Conservation (phyloP, 768 basidiomycete species). For the Psilocybe subaeruginosa region DNA sequence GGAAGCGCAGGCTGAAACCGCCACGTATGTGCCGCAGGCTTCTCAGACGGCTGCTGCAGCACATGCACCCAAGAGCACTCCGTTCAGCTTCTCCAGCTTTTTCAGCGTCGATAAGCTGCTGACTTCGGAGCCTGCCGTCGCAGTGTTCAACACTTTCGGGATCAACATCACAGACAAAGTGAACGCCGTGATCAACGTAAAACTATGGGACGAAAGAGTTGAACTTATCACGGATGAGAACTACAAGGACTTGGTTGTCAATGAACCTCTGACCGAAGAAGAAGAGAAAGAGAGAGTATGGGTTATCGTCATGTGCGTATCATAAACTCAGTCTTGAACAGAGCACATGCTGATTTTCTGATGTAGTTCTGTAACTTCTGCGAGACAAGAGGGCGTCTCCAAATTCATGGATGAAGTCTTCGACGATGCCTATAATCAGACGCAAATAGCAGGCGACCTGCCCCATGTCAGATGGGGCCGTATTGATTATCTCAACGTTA, state of each 20-base stretch:
- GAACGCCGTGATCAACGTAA: conserved; percentile 32
- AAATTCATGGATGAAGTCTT: conserved; percentile 73
- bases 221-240: conserved; percentile 85
- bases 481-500: conserved; percentile 88
- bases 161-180: conserved; percentile 69
- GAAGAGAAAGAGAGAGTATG: conserved; percentile 74
- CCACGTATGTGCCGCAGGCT: conserved; percentile 21
- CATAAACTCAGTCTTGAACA: not conserved
- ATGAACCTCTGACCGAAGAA: conserved; percentile 65
- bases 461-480: conserved; percentile 81
- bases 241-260: conserved; percentile 69
- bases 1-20: conserved; percentile 21
- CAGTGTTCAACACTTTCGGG: conserved; percentile 60
- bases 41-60: conserved; percentile 21
- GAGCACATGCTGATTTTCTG: conserved; percentile 5
- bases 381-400: conserved; percentile 66
- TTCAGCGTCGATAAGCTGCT: conserved; percentile 49
- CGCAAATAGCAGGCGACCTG: conserved; percentile 59
- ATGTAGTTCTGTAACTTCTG: conserved; percentile 58
- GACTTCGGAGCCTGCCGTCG: conserved; percentile 54
- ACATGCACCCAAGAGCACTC: conserved; percentile 23
- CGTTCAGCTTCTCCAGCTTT: conserved; percentile 30
- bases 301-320: conserved; percentile 75
- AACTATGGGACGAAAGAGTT: conserved; percentile 72
- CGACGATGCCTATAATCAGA: conserved; percentile 73